phyloP scores from a whole-genome alignment of 176 grass and related monocot genomes.

The Saccharum officinarum region DNA sequence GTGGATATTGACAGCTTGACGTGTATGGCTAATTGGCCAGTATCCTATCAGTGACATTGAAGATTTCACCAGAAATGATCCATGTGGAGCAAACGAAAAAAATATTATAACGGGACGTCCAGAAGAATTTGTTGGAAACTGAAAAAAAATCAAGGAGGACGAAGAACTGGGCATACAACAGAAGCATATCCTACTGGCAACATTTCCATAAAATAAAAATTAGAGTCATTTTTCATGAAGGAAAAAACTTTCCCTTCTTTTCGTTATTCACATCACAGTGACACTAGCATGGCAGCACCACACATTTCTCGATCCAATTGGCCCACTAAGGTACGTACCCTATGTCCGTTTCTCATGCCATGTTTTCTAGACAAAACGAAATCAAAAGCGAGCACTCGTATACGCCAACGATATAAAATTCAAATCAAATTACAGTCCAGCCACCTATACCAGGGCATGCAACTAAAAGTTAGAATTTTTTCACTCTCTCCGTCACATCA shows the following conservation, averaged over 20 bases:
- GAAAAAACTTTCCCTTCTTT: neutral
- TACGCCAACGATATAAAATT: neutral
- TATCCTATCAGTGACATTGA: too few species aligned
- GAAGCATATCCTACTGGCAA: neutral
- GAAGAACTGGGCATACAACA: neutral
- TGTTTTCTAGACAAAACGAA: neutral
- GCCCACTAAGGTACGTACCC: neutral
- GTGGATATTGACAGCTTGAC: too few species aligned
- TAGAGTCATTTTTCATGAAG: neutral
- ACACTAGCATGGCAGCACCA: neutral
- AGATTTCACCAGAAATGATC: too few species aligned
- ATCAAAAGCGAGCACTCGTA: neutral
- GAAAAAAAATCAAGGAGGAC: too few species aligned
- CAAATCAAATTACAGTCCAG: neutral
- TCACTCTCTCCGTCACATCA: too few species aligned
- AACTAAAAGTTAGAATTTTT: too few species aligned
- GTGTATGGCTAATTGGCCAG: too few species aligned
- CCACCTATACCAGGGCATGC: neutral
- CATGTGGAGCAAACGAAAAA: too few species aligned
- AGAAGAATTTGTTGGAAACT: too few species aligned
- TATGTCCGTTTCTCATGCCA: neutral
- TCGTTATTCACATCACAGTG: neutral
- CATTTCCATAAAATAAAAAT: neutral
- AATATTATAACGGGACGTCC: too few species aligned
- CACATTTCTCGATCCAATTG: neutral